These are phyloP conservation scores for Plasmodium cynomolgi DNA, from an alignment of 169 alveolate genomes.

Conservation along the genomic window DNA sequence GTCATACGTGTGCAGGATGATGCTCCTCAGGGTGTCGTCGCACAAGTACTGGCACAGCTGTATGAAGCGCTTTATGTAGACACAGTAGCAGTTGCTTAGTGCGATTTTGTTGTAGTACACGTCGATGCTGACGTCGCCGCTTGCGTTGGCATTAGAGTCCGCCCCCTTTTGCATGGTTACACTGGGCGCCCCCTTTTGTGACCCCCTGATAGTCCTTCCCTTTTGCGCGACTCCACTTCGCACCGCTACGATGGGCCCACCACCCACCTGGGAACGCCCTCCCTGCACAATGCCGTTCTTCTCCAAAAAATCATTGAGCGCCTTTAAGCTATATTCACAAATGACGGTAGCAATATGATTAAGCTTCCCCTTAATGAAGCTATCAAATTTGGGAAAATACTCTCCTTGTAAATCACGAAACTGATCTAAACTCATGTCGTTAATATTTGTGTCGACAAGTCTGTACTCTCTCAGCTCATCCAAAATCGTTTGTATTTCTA, in stretches of 20 bases:
- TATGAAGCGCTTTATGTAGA: slow-evolving; percentile 36
- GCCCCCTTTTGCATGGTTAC: too few relatives aligned
- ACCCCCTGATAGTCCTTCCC: too few relatives aligned
- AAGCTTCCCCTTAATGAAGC: slow-evolving; percentile 10
- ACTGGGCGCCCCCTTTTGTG: too few relatives aligned
- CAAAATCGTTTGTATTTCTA: slow-evolving; percentile 13
- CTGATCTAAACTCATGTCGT: slow-evolving; percentile 35
- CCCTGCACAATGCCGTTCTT: slow-evolving; percentile 10
- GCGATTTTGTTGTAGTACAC: slow-evolving; percentile 50
- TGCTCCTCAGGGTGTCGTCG: slow-evolving; percentile 20
- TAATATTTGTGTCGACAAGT: slow-evolving; percentile 31
- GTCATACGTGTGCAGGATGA: slow-evolving; percentile 29
- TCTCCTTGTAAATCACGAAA: slow-evolving; percentile 29
- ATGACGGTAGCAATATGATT: slow-evolving; percentile 16
- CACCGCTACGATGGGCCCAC: background rate
- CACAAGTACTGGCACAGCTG: slow-evolving; percentile 47
- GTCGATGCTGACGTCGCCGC: background rate
- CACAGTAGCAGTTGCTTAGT: slow-evolving; percentile 25
- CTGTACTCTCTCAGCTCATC: background rate
- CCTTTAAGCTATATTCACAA: slow-evolving; percentile 21
- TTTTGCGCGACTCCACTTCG: background rate
- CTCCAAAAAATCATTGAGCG: slow-evolving; percentile 8
- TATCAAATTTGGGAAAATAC: slow-evolving; percentile 2
- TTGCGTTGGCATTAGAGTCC: background rate
- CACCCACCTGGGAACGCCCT: too few relatives aligned